Percentiles rank a stretch among this genome's conserved stretches.
These are phyloP conservation scores for Xanthoconium stramineum DNA, from an alignment of 768 basidiomycete genomes.

Conservation along the genomic window DNA sequence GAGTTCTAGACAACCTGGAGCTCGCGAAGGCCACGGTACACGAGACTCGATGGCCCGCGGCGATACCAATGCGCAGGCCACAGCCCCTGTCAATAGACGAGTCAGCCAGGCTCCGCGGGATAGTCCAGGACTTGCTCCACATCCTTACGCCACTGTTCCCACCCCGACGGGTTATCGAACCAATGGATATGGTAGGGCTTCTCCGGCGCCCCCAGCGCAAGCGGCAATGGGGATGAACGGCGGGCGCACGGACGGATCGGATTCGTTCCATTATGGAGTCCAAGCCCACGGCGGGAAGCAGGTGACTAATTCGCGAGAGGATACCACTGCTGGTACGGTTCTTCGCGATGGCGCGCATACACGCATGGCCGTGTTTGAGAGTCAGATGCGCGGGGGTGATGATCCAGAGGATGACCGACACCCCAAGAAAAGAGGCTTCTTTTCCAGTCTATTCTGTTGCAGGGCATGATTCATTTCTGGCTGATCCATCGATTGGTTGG, in stretches of 20 bases:
- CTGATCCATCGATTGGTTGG: conserved; percentile 22
- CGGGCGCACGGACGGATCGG: conserved; percentile 54
- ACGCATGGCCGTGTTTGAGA: conserved; percentile 67
- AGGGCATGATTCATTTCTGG: conserved; percentile 44
- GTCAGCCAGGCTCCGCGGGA: conserved; percentile 63
- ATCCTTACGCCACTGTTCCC: conserved; percentile 72
- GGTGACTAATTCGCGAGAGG: conserved; percentile 50
- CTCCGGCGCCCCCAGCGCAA: conserved; percentile 40
- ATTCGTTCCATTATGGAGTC: conserved; percentile 63
- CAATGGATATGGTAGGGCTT: conserved; percentile 54
- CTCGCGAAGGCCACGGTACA: conserved; percentile 43
- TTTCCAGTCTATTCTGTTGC: conserved; percentile 69
- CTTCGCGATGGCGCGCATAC: conserved; percentile 34
- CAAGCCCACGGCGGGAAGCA: conserved; percentile 49
- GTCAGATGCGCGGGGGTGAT: conserved; percentile 57
- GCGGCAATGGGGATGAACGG: conserved; percentile 36
- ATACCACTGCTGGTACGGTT: conserved; percentile 43
- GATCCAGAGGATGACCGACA: conserved; percentile 66
- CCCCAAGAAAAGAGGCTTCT: conserved; percentile 56
- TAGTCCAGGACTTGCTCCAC: conserved; percentile 47
- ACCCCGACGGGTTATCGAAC: conserved; percentile 55
- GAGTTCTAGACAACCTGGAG: conserved; percentile 46
- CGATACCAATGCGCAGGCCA: conserved; percentile 57
- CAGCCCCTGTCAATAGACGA: conserved; percentile 65
- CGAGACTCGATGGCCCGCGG: conserved; percentile 48